A percentile compares a stretch with the other conserved stretches of the same genome.
These are phyloP conservation scores for Colletotrichum sp. DNA, from an alignment of 2,329 filamentous ascomycete species.

Conservation along the genomic window DNA sequence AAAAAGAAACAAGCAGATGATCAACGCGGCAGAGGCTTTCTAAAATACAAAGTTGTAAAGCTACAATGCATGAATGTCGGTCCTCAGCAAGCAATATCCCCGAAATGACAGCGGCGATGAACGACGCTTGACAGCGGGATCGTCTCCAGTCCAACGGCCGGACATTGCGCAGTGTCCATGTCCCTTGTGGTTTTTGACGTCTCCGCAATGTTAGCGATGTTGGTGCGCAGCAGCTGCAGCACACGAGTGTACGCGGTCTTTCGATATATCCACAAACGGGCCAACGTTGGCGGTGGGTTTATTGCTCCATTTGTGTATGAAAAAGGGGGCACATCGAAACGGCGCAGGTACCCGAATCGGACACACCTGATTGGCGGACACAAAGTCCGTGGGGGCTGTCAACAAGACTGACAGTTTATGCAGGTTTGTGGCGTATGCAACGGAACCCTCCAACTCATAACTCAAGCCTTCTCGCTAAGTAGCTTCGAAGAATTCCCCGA, in stretches of 20 bases:
- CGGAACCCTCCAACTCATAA: not conserved
- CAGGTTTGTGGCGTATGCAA: not conserved
- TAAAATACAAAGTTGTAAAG: conserved; percentile 6
- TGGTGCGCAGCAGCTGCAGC: not conserved
- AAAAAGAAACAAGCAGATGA: not conserved
- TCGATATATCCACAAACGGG: conserved; percentile 11
- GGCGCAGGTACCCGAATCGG: not conserved
- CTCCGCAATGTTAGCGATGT: not conserved
- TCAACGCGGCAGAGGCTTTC: not conserved
- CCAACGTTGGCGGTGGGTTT: conserved; percentile 8
- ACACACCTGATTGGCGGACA: not conserved
- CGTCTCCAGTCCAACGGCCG: not conserved
- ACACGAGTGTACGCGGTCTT: not conserved
- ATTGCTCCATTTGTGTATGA: not conserved
- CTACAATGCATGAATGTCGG: not conserved
- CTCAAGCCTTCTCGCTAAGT: not conserved
- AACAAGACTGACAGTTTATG: not conserved
- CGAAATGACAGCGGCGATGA: not conserved
- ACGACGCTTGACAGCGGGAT: not conserved
- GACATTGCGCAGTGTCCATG: not conserved
- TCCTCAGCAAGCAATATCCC: conserved; percentile 6
- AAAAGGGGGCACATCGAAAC: not conserved
- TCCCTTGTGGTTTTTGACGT: not conserved
- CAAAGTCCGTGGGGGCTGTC: not conserved
- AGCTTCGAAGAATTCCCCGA: not conserved